phyloP scores from a whole-genome alignment of 2,329 filamentous ascomycete species.

The Fusarium xyrophilum region DNA sequence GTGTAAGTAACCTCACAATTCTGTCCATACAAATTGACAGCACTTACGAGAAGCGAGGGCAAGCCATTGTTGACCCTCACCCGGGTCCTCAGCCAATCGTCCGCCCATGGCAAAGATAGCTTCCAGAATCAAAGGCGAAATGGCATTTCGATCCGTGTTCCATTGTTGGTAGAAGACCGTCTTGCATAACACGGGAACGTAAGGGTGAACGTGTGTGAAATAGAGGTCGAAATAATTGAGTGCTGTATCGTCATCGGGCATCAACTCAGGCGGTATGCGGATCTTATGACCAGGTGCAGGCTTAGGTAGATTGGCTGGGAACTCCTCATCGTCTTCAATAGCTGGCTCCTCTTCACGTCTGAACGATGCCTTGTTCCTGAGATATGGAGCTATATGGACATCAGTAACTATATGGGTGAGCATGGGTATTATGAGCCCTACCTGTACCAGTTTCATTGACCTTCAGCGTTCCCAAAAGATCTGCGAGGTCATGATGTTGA shows the following conservation, averaged over 20 bases:
- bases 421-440: constrained; percentile 53
- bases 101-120: constrained; percentile 91
- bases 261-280: constrained; percentile 88
- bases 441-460: constrained; percentile 88
- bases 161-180: constrained; percentile 86
- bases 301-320: constrained; percentile 72
- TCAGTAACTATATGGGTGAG: constrained; percentile 1
- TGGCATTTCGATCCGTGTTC: constrained; percentile 79
- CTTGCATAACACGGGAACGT: constrained; percentile 88
- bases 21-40: neutral
- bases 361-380: constrained; percentile 68
- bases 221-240: constrained; percentile 89
- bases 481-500: constrained; percentile 74
- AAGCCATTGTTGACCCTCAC: constrained; percentile 90
- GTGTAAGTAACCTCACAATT: constrained; percentile 28
- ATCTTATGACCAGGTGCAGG: constrained; percentile 77
- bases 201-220: constrained; percentile 89
- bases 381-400: constrained; percentile 73
- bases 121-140: constrained; percentile 88
- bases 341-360: constrained; percentile 66
- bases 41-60: constrained; percentile 80
- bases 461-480: constrained; percentile 84
- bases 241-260: constrained; percentile 85
- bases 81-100: constrained; percentile 80
- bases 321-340: constrained; percentile 77